Evolutionary conservation across 2,329 filamentous ascomycete genomes (phyloP), one percentile per base, ranked within the genome.

Genomic region (Dactylellina sp.): DNA sequence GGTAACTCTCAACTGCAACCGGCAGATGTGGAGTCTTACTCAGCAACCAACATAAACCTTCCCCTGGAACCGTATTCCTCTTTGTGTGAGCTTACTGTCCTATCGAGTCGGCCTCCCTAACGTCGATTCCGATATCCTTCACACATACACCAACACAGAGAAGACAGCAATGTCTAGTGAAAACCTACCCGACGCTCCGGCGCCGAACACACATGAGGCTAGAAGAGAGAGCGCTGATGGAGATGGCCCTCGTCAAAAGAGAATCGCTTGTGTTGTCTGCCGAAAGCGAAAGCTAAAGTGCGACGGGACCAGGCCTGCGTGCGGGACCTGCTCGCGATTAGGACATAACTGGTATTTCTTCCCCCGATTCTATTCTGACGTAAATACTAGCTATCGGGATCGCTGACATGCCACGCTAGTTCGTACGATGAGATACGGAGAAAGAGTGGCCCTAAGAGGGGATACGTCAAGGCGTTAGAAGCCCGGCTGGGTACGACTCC

Each of bases 181-280:
- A 52, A 74, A 16, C 42, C 20, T 74, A 25, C 70, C 70, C 18
- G 70, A 74, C 61, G 70, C 70, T 56, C 70, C 70, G 47, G 61
- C 70, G 49, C 47, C 49, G n/a, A 65, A 62, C 25, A 55, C 42
- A 24, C 50, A 28, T 32, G 70, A 66, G 14, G n/a, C 16, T n/a
- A 53, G 70, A 44, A 49, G 61, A 62, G 60, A 65, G 18, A 61
- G 60, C 42, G 49, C 47, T 24, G 70, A 63, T 28, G 61, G 71
- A 52, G 78, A 79, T 44, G 84, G 92, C 20, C 89, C 91, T 55
- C 91, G 91, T 79, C 89, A 89, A n/a, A 98, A 98, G 84, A 88
- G 94, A 77, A 91, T 98, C 78, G 95, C 95, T 39, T 99, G 95
- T 81, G 91, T 97, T 80, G 89, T 98, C 75, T 99, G 95, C 80